A percentile compares a stretch with the other conserved stretches of the same genome.
phyloP scores from a whole-genome alignment of 2,329 filamentous ascomycete genomes.

The Fusarium oxysporum region DNA sequence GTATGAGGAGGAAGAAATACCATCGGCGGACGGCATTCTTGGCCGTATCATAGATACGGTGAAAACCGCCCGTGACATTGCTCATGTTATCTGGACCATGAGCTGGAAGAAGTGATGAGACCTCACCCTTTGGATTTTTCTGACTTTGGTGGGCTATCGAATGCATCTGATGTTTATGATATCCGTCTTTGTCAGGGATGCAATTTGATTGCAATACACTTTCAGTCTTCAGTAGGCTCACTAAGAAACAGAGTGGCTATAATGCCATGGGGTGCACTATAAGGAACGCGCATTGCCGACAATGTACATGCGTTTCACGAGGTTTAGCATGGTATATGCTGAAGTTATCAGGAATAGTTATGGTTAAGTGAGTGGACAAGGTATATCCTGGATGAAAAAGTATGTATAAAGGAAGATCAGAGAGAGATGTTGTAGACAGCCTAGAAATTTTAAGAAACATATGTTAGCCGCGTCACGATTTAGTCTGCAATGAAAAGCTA shows the following conservation, averaged over 20 bases:
- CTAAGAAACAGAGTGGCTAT: neutral
- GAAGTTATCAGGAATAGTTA: neutral
- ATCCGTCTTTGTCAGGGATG: neutral
- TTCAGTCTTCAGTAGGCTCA: neutral
- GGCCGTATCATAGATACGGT: slow-evolving; percentile 84
- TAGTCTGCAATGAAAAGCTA: neutral
- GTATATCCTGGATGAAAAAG: neutral
- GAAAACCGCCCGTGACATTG: slow-evolving; percentile 77
- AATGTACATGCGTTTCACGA: neutral
- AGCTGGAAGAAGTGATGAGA: slow-evolving; percentile 68
- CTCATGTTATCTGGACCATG: slow-evolving; percentile 78
- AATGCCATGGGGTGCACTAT: neutral
- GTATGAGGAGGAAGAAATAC: slow-evolving; percentile 77
- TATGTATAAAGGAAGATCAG: neutral
- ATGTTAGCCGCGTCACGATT: neutral
- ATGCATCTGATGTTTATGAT: neutral
- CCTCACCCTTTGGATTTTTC: neutral
- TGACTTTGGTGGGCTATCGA: neutral
- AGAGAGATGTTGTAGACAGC: neutral
- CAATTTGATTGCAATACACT: neutral
- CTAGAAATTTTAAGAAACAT: neutral
- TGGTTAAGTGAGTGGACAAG: neutral
- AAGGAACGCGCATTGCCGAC: too few species aligned
- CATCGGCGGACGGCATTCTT: slow-evolving; percentile 72
- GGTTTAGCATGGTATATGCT: neutral